Conservation (phyloP, 1,139 yeast species). For the Scheffersomyces cryptocercus region DNA sequence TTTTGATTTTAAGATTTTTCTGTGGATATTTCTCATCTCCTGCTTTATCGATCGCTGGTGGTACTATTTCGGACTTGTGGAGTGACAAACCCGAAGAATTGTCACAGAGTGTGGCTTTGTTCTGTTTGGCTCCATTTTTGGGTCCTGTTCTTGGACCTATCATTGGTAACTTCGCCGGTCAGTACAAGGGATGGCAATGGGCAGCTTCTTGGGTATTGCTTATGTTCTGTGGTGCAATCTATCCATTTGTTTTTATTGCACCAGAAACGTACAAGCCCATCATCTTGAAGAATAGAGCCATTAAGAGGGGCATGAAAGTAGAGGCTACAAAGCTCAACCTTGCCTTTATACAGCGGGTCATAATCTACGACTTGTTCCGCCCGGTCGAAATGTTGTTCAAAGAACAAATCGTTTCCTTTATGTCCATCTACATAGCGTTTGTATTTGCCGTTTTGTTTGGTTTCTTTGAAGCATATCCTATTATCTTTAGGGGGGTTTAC, state of each 20-base stretch:
- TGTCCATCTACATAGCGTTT: constrained; percentile 68
- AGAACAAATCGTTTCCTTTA: constrained; percentile 70
- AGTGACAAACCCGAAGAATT: constrained; percentile 51
- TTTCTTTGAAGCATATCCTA: constrained; percentile 76
- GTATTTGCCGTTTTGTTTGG: constrained; percentile 76
- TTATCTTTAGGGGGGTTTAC: constrained; percentile 66
- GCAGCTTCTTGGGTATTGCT: constrained; percentile 69
- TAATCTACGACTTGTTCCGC: constrained; percentile 52
- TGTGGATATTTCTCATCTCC: constrained; percentile 84
- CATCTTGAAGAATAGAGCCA: constrained; percentile 58
- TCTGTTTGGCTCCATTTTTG: constrained; percentile 69
- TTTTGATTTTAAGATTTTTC: constrained; percentile 72
- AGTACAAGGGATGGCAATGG: constrained; percentile 75
- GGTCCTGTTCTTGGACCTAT: constrained; percentile 87
- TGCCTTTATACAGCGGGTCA: constrained; percentile 22
- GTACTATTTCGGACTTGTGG: constrained; percentile 79
- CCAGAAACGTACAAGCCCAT: constrained; percentile 75
- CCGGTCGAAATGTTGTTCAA: constrained; percentile 65
- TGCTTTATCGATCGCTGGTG: constrained; percentile 84
- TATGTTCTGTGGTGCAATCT: constrained; percentile 67
- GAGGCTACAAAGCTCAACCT: constrained; percentile 27
- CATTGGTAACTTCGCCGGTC: constrained; percentile 77
- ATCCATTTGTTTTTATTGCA: constrained; percentile 55
- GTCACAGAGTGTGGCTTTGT: constrained; percentile 70
- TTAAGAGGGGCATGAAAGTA: constrained; percentile 54